phyloP scores from a whole-genome alignment of 805 yeast genomes.

The Kodamaea nitidulidarum region DNA sequence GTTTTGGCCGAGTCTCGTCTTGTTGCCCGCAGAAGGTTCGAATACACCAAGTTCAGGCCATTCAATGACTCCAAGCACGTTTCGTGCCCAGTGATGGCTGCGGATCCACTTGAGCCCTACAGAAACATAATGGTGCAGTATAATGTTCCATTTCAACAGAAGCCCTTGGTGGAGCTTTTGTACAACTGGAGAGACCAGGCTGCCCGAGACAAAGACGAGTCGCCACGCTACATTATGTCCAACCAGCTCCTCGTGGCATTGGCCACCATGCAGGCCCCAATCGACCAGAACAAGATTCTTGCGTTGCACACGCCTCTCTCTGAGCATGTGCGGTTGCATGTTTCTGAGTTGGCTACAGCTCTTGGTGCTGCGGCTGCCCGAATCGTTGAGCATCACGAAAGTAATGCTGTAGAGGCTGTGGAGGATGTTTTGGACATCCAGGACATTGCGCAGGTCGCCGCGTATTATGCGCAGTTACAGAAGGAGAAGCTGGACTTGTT shows the following conservation, averaged over 20 bases:
- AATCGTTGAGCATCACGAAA: constrained; percentile 17
- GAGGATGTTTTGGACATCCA: constrained; percentile 2
- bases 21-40: constrained; percentile 79
- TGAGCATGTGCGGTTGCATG: constrained; percentile 54
- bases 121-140: constrained; percentile 54
- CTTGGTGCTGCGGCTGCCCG: constrained; percentile 41
- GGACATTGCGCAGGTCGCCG: constrained; percentile 3
- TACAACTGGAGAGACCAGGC: constrained; percentile 78
- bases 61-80: constrained; percentile 24
- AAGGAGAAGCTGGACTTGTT: constrained; percentile 12
- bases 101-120: constrained; percentile 64
- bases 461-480: constrained; percentile 11
- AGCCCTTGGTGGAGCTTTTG: constrained; percentile 54
- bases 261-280: constrained; percentile 51
- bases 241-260: constrained; percentile 69
- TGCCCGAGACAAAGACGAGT: constrained; percentile 80
- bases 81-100: constrained; percentile 44
- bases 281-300: constrained; percentile 52
- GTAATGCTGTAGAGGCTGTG: not conserved
- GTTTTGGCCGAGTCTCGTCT: constrained; percentile 73
- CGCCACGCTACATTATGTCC: constrained; percentile 77
- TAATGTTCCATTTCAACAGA: constrained; percentile 53
- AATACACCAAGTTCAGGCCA: constrained; percentile 66
- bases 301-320: constrained; percentile 44
- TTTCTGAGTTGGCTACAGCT: constrained; percentile 55